Conservation (phyloP, 495 filamentous ascomycete genomes). For the Penicillium dipodomyicola region DNA sequence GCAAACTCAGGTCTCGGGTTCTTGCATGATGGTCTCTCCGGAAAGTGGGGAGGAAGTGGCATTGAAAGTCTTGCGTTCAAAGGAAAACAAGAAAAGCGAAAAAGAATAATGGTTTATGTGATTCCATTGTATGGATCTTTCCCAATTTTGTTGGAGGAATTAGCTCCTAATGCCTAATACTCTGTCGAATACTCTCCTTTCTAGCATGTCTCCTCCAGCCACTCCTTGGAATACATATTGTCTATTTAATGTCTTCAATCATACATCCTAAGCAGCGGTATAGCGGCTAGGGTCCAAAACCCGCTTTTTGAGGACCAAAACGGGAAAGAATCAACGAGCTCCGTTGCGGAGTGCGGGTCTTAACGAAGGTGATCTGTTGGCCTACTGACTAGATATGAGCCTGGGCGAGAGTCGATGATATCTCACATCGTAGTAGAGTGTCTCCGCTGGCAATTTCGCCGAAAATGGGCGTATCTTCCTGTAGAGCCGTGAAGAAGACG, state of each 20-base stretch:
- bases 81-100: background rate
- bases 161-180: background rate
- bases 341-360: too few relatives aligned
- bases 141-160: background rate
- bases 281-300: too few relatives aligned
- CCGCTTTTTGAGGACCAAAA: too few relatives aligned
- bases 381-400: too few relatives aligned
- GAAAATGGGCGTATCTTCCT: too few relatives aligned
- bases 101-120: background rate
- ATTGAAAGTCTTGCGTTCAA: background rate
- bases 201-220: background rate
- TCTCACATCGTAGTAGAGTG: too few relatives aligned
- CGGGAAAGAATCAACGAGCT: too few relatives aligned
- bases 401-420: too few relatives aligned
- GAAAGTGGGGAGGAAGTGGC: background rate
- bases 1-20: conserved; percentile 19
- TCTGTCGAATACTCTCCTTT: conserved; percentile 3
- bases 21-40: conserved; percentile 1
- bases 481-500: too few relatives aligned
- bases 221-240: background rate
- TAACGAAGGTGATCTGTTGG: too few relatives aligned
- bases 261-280: too few relatives aligned
- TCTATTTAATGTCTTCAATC: background rate
- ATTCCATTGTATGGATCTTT: background rate
- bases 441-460: too few relatives aligned